Base-by-base conservation (phyloP, 2,329 filamentous ascomycete species). In the Xylaria digitata region DNA sequence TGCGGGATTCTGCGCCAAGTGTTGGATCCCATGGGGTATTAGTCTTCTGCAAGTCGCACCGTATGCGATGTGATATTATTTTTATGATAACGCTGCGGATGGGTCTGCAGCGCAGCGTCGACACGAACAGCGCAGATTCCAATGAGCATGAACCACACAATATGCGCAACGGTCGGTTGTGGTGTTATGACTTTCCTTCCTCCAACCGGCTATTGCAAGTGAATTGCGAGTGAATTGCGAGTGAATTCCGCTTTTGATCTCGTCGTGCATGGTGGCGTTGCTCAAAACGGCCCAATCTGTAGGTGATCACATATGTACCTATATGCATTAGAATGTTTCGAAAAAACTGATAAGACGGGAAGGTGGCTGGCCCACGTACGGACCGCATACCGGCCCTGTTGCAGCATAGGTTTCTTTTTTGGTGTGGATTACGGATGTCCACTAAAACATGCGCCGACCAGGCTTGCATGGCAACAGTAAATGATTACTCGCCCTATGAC, bases 241-340 rank as follows among this genome's bases (percentile, higher is more conserved):
- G n/a, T n/a, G n/a, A n/a, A 53, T 66, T 23, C 59, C 60, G 54
- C 32, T 50, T 66, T 59, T 32, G 55, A 37, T 26, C 53, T 58
- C n/a, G 30, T 40, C 37, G 3, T 64, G 65, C 65, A 67, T 64
- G 56, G 64, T 64, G 65, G 65, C 65, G 65, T 64, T 50, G 43
- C 60, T 64, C 26, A 60, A 54, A 56, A 32, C 49, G 43, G 59
- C 6, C 17, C 54, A 49, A 49, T 53, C 43, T 34, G 6, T 34
- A 26, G n/a, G 53, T 19, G 46, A 62, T 62, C 43, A 40, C 53
- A 21, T 15, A 43, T 30, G 42, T 32, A 49, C 30, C 42, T 34
- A 43, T 40, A 57, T 62, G 63, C 63, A 58, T 42, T 34, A 48
- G 32, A 58, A 9, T n/a, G 9, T 11, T 9, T 57, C n/a, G 13